phyloP scores from a whole-genome alignment of 148 eudicot genomes.

The Gaultheria prostrata region DNA sequence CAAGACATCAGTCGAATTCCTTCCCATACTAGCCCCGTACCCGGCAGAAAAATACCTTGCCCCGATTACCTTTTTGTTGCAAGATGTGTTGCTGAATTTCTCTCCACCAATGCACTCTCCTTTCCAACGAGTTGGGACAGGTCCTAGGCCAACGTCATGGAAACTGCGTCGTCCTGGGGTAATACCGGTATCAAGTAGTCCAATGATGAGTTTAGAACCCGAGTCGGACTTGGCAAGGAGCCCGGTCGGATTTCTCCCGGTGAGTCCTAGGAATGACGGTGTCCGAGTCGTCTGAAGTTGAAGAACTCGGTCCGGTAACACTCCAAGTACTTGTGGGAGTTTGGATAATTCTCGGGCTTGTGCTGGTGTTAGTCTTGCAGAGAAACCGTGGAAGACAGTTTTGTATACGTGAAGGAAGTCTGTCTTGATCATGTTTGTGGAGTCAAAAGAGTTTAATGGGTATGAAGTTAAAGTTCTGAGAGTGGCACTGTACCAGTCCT shows the following conservation, averaged over 20 bases:
- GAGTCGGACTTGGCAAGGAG: constrained; percentile 34
- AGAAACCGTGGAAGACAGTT: constrained; percentile 48
- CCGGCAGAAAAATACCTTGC: constrained; percentile 42
- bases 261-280: constrained; percentile 35
- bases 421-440: not conserved
- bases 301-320: constrained; percentile 33
- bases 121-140: constrained; percentile 52
- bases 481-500: constrained; percentile 46
- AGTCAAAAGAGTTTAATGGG: not conserved
- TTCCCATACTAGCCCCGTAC: constrained; percentile 24
- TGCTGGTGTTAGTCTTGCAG: constrained; percentile 32
- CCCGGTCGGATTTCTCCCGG: not conserved
- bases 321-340: constrained; percentile 28
- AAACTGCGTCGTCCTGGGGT: constrained; percentile 65
- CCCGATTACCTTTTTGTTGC: constrained; percentile 70
- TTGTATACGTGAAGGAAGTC: constrained; percentile 38
- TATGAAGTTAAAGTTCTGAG: constrained; percentile 31
- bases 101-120: constrained; percentile 56
- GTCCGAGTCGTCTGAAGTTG: constrained; percentile 48
- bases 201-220: constrained; percentile 48
- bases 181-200: constrained; percentile 67
- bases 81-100: constrained; percentile 30
- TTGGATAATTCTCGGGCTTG: constrained; percentile 30
- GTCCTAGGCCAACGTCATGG: constrained; percentile 49
- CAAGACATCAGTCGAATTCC: constrained; percentile 16